Evolutionary conservation across 495 filamentous ascomycete genomes (phyloP).

Genomic region (Lasiosphaeria ovina): DNA sequence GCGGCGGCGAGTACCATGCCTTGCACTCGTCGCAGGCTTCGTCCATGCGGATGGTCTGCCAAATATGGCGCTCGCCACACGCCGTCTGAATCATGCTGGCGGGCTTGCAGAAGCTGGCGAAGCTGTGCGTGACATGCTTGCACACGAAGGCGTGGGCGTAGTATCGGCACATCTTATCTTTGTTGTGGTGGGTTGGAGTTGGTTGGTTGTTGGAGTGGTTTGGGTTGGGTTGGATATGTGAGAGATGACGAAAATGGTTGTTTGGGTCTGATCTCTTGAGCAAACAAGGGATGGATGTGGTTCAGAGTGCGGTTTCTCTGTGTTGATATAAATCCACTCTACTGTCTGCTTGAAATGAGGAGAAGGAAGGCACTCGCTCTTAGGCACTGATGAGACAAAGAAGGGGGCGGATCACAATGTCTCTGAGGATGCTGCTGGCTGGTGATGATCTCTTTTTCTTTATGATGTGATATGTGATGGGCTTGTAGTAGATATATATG

Average conservation of each 20-base stretch:
- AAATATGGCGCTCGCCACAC: conserved; percentile 28
- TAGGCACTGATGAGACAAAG: too few relatives aligned
- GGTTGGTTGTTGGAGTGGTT: background rate
- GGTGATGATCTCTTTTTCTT: too few relatives aligned
- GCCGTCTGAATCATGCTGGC: conserved; percentile 31
- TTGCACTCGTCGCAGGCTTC: conserved; percentile 30
- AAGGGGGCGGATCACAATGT: too few relatives aligned
- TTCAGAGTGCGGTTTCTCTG: too few relatives aligned
- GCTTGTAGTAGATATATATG: too few relatives aligned
- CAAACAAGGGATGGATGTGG: background rate
- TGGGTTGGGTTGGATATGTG: background rate
- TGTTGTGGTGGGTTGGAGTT: conserved; percentile 1
- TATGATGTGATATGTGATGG: too few relatives aligned
- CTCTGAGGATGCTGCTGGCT: too few relatives aligned
- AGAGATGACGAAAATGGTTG: background rate
- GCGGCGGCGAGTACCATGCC: background rate
- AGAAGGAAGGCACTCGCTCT: too few relatives aligned
- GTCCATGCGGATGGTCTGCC: conserved; percentile 31
- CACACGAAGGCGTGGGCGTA: conserved; percentile 33
- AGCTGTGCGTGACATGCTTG: conserved; percentile 27
- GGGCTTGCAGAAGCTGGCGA: conserved; percentile 29
- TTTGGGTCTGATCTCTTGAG: background rate
- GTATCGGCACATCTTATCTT: conserved; percentile 30
- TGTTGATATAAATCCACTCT: too few relatives aligned
- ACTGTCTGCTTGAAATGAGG: background rate